These are phyloP conservation scores for Microascus cirrosus DNA, from an alignment of 2,329 filamentous ascomycete genomes.

Conservation along the genomic window DNA sequence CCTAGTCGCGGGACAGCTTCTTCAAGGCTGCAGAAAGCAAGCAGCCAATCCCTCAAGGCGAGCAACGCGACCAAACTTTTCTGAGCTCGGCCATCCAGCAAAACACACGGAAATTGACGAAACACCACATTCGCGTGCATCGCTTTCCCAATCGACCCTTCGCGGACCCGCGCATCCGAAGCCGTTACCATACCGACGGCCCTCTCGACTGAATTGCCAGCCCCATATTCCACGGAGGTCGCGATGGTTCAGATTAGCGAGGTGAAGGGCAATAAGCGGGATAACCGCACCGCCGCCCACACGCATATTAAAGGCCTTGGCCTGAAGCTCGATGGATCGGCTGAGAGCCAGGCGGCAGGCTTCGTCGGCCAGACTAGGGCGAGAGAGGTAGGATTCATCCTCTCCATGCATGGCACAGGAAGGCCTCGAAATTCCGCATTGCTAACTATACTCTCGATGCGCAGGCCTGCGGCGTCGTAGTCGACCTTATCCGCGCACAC, in stretches of 20 bases:
- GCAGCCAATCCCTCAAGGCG: neutral
- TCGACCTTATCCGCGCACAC: slow-evolving; percentile 89
- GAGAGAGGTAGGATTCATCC: slow-evolving; percentile 55
- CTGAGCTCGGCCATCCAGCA: neutral
- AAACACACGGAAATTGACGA: neutral
- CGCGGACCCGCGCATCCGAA: neutral
- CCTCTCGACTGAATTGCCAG: neutral
- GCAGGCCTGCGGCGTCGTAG: slow-evolving; percentile 90
- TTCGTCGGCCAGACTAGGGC: slow-evolving; percentile 85
- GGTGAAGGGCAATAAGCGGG: slow-evolving; percentile 87
- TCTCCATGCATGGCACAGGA: neutral
- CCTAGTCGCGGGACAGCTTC: neutral
- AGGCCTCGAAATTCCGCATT: neutral
- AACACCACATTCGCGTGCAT: neutral
- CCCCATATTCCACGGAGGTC: neutral
- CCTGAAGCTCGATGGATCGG: slow-evolving; percentile 72
- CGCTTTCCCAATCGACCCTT: neutral
- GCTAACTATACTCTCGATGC: neutral
- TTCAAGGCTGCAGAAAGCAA: neutral
- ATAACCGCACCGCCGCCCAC: slow-evolving; percentile 91
- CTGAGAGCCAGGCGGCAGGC: slow-evolving; percentile 67
- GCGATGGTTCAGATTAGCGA: slow-evolving; percentile 83
- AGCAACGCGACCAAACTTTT: neutral
- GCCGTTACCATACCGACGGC: neutral
- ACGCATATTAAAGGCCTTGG: slow-evolving; percentile 97